Evolutionary conservation across 768 basidiomycete genomes (phyloP), one percentile per base, ranked within the genome.

Genomic region (Lenzites betulinus): DNA sequence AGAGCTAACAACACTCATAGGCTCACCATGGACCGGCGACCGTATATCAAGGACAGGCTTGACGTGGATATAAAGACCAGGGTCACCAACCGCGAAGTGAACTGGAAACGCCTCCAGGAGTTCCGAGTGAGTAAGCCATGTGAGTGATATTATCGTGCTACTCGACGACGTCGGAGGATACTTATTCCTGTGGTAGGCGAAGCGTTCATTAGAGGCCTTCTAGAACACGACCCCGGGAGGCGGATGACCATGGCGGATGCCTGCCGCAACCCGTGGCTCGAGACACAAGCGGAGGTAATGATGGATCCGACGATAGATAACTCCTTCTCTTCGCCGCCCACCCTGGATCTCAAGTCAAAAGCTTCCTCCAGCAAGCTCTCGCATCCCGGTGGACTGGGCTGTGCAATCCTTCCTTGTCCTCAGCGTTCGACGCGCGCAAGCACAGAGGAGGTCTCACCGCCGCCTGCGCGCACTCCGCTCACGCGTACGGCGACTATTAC

Each of bases 231-330:
- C 52, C 92, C 94, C 0, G 63, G 62, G 0, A 61, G 69, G 12
- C 86, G 95, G 20, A 83, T 96, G 81, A 84, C 87, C 7, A 79
- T 94, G 61, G 76, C 78, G 2, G 78, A 83, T 0, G 88, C 94
- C 0, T 79, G 90, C 8, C 23, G 73, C 0, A 93, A 98, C 66
- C 83, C 85, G 1, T 98, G 96, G 96, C 79, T 98, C 2, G 7
- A 12, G 26, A 6, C 47, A 7, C 43, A 44, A 22, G 20, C 20
- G 18, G 38, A 13, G 4, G 38, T 18, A 8, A 18, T 39, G 38
- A 18, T 18, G 13, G 38, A 39, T 13, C 7, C 13, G 4, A 16
- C 38, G 13, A 18, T 18, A 15, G 38, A 53, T 8, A 60, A 53
- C 28, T 33, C 52, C 6, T 18, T 39, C 38, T 39, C 13, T 18